These are phyloP conservation scores for Moricandia arvensis DNA, from an alignment of 345 rosid species.

Conservation along the genomic window DNA sequence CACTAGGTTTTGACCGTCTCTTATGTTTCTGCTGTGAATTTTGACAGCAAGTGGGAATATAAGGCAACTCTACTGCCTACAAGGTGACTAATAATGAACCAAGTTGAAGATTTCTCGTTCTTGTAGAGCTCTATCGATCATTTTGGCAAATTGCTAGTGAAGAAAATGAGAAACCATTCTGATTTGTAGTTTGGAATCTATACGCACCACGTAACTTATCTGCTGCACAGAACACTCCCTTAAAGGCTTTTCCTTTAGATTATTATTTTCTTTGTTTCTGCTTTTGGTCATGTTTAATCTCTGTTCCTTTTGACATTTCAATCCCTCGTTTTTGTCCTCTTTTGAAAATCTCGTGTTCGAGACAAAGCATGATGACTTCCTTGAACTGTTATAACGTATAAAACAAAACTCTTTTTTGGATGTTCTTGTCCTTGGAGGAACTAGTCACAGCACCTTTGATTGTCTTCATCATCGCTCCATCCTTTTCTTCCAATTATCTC, in stretches of 20 bases:
- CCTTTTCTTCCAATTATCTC: constrained; percentile 71
- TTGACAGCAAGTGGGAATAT: constrained; percentile 89
- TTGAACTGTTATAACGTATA: constrained; percentile 20
- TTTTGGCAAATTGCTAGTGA: constrained; percentile 34
- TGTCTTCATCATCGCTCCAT: constrained; percentile 57
- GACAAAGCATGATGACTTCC: constrained; percentile 4
- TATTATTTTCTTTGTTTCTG: neutral
- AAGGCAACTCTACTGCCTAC: constrained; percentile 98
- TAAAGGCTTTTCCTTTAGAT: constrained; percentile 31
- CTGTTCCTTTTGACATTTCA: constrained; percentile 17
- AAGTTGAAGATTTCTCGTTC: constrained; percentile 21
- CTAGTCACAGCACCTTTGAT: constrained; percentile 71
- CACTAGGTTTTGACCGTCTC: constrained; percentile 10
- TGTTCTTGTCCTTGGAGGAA: neutral
- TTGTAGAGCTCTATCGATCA: constrained; percentile 31
- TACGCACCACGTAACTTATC: constrained; percentile 37
- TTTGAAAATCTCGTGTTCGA: constrained; percentile 14
- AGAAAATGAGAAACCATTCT: constrained; percentile 25
- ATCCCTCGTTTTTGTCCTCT: constrained; percentile 24
- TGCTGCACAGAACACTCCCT: constrained; percentile 35
- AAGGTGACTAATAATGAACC: constrained; percentile 59
- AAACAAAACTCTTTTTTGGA: neutral
- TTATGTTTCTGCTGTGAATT: constrained; percentile 7
- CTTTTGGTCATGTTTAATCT: constrained; percentile 19
- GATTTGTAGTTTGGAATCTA: constrained; percentile 33